Evolutionary conservation across 2,329 filamentous ascomycete genomes (phyloP).

Genomic region (Teratosphaeriaceae sp.): DNA sequence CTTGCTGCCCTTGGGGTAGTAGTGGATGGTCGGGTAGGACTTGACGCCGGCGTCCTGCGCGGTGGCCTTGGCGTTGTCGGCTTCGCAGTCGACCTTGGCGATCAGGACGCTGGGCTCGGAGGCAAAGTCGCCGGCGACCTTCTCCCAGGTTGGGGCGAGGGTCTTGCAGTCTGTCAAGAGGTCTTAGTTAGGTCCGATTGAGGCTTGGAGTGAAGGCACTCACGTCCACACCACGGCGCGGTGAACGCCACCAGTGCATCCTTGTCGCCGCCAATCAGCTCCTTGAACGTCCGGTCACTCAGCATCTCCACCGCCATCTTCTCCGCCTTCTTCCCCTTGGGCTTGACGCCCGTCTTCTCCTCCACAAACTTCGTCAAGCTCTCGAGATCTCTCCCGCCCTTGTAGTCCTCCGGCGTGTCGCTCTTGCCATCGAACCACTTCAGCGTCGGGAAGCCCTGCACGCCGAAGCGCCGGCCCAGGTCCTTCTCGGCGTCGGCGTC

Average conservation of each 20-base stretch:
- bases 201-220: slow-evolving; percentile 37
- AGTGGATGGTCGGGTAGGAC: slow-evolving; percentile 96
- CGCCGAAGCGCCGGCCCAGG: slow-evolving; percentile 76
- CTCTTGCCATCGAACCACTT: slow-evolving; percentile 98
- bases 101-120: slow-evolving; percentile 73
- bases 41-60: slow-evolving; percentile 70
- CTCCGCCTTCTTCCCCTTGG: slow-evolving; percentile 69
- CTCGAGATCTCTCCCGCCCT: slow-evolving; percentile 79
- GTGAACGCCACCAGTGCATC: slow-evolving; percentile 94
- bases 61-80: slow-evolving; percentile 72
- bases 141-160: slow-evolving; percentile 86
- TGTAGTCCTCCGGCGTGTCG: slow-evolving; percentile 77
- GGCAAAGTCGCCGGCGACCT: slow-evolving; percentile 72
- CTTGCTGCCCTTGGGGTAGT: slow-evolving; percentile 80
- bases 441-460: slow-evolving; percentile 93
- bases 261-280: slow-evolving; percentile 75
- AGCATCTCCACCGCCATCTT: slow-evolving; percentile 73
- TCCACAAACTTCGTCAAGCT: slow-evolving; percentile 72
- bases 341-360: slow-evolving; percentile 79
- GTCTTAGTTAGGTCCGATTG: too few species aligned
- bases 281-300: slow-evolving; percentile 70
- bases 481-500: slow-evolving; percentile 85
- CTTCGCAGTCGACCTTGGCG: slow-evolving; percentile 93
- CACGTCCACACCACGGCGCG: slow-evolving; percentile 97
- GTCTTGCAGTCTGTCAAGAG: slow-evolving; percentile 99